Evolutionary conservation across 441 rosid species (phyloP).

Genomic region (Isatis lusitanica): DNA sequence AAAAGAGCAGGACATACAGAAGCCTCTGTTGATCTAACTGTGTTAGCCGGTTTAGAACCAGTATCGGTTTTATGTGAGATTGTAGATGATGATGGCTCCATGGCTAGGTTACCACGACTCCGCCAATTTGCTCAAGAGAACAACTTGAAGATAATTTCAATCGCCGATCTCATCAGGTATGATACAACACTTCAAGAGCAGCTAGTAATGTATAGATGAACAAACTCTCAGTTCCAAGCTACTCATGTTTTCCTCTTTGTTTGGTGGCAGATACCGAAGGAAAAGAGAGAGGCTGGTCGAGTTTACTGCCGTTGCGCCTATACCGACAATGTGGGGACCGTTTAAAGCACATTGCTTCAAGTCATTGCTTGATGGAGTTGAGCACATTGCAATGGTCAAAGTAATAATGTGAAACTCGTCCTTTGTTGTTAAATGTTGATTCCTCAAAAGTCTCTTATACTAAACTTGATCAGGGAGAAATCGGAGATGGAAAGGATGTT

Average conservation of each 20-base stretch:
- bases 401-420: slow-evolving; percentile 38
- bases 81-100: slow-evolving; percentile 75
- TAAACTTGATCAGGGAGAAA: slow-evolving; percentile 43
- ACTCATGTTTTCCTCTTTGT: neutral
- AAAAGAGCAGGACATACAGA: slow-evolving; percentile 77
- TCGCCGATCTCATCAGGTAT: slow-evolving; percentile 62
- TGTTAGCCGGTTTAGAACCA: slow-evolving; percentile 58
- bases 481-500: slow-evolving; percentile 55
- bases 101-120: slow-evolving; percentile 71
- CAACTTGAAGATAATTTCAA: slow-evolving; percentile 59
- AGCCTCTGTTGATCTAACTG: slow-evolving; percentile 64
- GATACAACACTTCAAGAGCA: slow-evolving; percentile 4
- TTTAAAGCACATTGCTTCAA: slow-evolving; percentile 61
- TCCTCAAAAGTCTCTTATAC: neutral
- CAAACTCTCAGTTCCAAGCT: neutral
- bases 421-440: neutral
- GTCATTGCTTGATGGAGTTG: slow-evolving; percentile 66
- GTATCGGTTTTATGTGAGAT: slow-evolving; percentile 60
- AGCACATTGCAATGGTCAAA: slow-evolving; percentile 78
- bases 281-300: slow-evolving; percentile 65
- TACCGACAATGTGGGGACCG: slow-evolving; percentile 74
- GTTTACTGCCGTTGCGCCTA: slow-evolving; percentile 50
- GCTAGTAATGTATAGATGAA: neutral
- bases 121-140: slow-evolving; percentile 50
- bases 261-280: slow-evolving; percentile 52